Base-by-base conservation (phyloP, 257 asterid species). In the Ajuga chamaepitys region DNA sequence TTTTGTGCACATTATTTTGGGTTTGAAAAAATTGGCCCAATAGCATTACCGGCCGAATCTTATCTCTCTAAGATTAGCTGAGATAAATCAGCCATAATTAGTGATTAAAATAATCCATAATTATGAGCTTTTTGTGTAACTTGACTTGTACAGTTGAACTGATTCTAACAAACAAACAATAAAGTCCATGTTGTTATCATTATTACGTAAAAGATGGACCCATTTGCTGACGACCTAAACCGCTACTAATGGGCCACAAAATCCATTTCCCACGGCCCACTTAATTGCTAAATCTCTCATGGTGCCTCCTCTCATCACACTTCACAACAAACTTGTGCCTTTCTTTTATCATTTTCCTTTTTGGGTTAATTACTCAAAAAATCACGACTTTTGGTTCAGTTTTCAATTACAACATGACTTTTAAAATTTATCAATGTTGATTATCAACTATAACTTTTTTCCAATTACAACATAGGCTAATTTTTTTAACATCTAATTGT, bases 161-260 rank as follows among this genome's bases (percentile, higher is more conserved):
- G 59, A 25, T 67, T 67, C 44, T 40, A 40, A 58, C 66, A 58
- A 68, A 46, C 71, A 56, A 58, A 67, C 18, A n/a, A 40, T 13
- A 41, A 64, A 75, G 76, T 79, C 84, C 66, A 72, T 24, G 55
- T 56, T 48, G 66, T n/a, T 66, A 75, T 79, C 35, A 79, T 79
- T 72, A 68, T 30, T 45, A 35, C 28, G 53, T 61, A 48, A 51
- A 71, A 66, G 46, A 70, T 57, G 84, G 85, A 77, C 73, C 83
- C 87, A 64, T 41, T 4, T 66, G 70, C 73, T 53, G 76, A 73
- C 74, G 61, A 62, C 60, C 24, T 8, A 67, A 48, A 17, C 67
- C 35, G 48, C 63, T 21, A 50, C 63, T 66, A 14, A 74, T 78
- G 85, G 88, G 81, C 90, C 83, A 64, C 20, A 68, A 73, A 70